Percentiles rank a stretch among this genome's conserved stretches.
Conservation (phyloP, 73 alveolate genomes). For the Blepharisma stoltei region DNA sequence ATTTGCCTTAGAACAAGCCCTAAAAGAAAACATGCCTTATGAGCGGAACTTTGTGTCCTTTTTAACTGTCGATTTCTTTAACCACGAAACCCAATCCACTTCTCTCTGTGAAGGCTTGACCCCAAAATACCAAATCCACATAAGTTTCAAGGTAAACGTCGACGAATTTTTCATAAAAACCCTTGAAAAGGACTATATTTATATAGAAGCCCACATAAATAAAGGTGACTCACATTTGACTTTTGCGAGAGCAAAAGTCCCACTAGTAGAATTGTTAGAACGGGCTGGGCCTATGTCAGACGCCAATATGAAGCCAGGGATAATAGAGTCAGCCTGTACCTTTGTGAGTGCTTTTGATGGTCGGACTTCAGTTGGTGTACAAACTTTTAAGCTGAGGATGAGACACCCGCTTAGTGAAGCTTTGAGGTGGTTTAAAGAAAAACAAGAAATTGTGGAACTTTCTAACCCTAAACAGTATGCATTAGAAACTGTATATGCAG, state of each 20-base stretch:
- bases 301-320: slow-evolving; percentile 26
- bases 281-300: slow-evolving; percentile 15
- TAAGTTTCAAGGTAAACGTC: slow-evolving; percentile 79
- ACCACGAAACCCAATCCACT: slow-evolving; percentile 90
- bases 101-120: slow-evolving; percentile 80
- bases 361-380: slow-evolving; percentile 46
- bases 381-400: slow-evolving; percentile 87
- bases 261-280: slow-evolving; percentile 44
- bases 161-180: slow-evolving; percentile 80
- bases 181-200: slow-evolving; percentile 67
- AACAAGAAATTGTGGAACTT: slow-evolving; percentile 45
- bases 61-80: slow-evolving; percentile 90
- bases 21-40: slow-evolving; percentile 58
- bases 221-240: slow-evolving; percentile 69
- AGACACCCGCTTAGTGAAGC: slow-evolving; percentile 85
- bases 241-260: slow-evolving; percentile 62
- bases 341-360: slow-evolving; percentile 35
- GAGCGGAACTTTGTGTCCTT: slow-evolving; percentile 73
- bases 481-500: slow-evolving; percentile 52
- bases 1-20: slow-evolving; percentile 29
- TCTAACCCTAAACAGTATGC: slow-evolving; percentile 28
- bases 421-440: slow-evolving; percentile 74
- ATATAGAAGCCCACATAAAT: slow-evolving; percentile 74
- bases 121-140: slow-evolving; percentile 81
- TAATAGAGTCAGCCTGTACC: slow-evolving; percentile 31